Evolutionary conservation across 2,329 filamentous ascomycete species (phyloP).

Genomic region (Fusarium abutilonis): DNA sequence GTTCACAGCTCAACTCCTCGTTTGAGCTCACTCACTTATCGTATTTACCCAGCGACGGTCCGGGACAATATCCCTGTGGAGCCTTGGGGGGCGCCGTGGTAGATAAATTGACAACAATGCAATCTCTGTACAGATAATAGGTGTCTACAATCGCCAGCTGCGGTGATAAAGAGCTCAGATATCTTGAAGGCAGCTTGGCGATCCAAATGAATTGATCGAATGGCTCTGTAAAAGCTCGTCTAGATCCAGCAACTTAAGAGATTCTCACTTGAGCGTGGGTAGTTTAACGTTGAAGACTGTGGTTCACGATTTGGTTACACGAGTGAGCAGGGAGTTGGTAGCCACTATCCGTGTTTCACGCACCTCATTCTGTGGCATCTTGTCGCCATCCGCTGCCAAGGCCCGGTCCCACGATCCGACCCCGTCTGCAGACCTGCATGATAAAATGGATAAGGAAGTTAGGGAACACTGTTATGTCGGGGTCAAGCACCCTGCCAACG

Average conservation of each 20-base stretch:
- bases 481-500: constrained; percentile 15
- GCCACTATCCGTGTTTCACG: constrained; percentile 10
- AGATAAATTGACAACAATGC: too few species aligned
- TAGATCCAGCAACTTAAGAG: not conserved
- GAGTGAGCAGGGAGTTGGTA: constrained; percentile 12
- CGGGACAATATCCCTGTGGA: too few species aligned
- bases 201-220: not conserved
- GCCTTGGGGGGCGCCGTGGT: too few species aligned
- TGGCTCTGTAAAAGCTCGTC: not conserved
- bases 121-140: too few species aligned
- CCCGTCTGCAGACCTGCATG: constrained; percentile 23
- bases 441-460: constrained; percentile 22
- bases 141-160: too few species aligned
- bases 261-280: not conserved
- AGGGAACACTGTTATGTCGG: constrained; percentile 5
- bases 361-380: constrained; percentile 37
- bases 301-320: not conserved
- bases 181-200: not conserved
- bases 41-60: too few species aligned
- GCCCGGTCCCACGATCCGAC: constrained; percentile 22
- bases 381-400: constrained; percentile 43
- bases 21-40: too few species aligned
- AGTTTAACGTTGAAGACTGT: not conserved
- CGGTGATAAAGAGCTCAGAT: too few species aligned
- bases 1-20: too few species aligned